Evolutionary conservation across 1,284 basidiomycete species (phyloP).

Genomic region (Trichosporon coremiiforme): DNA sequence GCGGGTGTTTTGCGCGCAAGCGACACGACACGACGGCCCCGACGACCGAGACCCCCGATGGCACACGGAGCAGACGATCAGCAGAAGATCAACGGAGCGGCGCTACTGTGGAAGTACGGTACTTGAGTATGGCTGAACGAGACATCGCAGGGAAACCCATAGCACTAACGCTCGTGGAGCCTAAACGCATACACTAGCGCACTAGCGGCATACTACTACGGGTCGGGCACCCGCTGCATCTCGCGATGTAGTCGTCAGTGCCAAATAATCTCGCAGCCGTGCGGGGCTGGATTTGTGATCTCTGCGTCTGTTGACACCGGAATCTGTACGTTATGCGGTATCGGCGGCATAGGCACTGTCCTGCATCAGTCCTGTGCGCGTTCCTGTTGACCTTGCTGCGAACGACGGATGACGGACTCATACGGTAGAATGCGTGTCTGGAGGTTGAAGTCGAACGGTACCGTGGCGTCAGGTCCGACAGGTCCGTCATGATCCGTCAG

Average conservation of each 20-base stretch:
- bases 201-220: not conserved
- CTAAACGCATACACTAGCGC: not conserved
- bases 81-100: not conserved
- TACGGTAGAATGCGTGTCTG: not conserved
- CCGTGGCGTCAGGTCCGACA: slow-evolving; percentile 1
- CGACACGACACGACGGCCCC: not conserved
- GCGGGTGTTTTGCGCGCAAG: not conserved
- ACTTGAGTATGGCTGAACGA: not conserved
- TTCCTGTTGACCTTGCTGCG: not conserved
- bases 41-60: not conserved
- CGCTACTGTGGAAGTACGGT: not conserved
- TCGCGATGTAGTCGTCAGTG: slow-evolving; percentile 9
- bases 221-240: not conserved
- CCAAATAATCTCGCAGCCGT: not conserved
- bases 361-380: no score
- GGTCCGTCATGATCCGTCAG: slow-evolving; percentile 12
- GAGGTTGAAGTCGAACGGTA: not conserved
- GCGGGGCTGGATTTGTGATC: not conserved
- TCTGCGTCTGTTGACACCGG: not conserved
- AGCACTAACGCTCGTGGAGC: not conserved
- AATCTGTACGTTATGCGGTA: not conserved
- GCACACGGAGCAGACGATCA: not conserved
- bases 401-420: not conserved
- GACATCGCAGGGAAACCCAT: not conserved
- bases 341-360: slow-evolving; percentile 2